Evolutionary conservation across 345 rosid genomes (phyloP).

Genomic region (Hibiscus trionum): DNA sequence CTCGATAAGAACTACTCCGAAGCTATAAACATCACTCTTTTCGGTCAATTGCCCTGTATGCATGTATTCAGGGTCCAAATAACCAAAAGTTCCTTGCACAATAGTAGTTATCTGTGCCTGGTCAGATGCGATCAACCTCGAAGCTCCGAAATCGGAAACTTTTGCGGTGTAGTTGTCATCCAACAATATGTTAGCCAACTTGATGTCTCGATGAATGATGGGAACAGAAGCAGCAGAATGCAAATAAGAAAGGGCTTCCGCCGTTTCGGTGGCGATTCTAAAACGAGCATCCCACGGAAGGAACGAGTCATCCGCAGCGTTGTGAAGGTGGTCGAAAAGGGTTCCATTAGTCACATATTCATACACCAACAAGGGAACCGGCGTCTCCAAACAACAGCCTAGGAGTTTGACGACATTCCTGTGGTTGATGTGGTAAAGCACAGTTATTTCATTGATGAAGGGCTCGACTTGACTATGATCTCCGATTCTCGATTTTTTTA

Average conservation of each 20-base stretch:
- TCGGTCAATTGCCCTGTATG: background rate
- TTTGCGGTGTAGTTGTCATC: slow-evolving; percentile 28
- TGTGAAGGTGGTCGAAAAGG: slow-evolving; percentile 36
- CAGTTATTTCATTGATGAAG: slow-evolving; percentile 37
- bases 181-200: slow-evolving; percentile 34
- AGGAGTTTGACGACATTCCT: slow-evolving; percentile 36
- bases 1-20: slow-evolving; percentile 27
- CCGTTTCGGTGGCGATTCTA: slow-evolving; percentile 26
- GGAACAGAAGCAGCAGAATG: slow-evolving; percentile 31
- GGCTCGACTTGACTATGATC: slow-evolving; percentile 32
- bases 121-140: slow-evolving; percentile 28
- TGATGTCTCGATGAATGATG: slow-evolving; percentile 33
- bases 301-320: slow-evolving; percentile 1
- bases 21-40: slow-evolving; percentile 44
- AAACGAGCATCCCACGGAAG: slow-evolving; percentile 28
- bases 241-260: slow-evolving; percentile 30
- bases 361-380: slow-evolving; percentile 39
- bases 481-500: slow-evolving; percentile 33
- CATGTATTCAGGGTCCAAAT: slow-evolving; percentile 6
- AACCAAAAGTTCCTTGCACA: background rate
- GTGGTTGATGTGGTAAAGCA: slow-evolving; percentile 41
- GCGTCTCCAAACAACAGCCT: slow-evolving; percentile 41
- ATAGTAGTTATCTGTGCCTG: slow-evolving; percentile 32
- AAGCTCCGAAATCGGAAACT: slow-evolving; percentile 43
- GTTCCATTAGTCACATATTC: slow-evolving; percentile 37